Base-by-base conservation (phyloP, 306 rosid species). In the Corylus heterophylla region DNA sequence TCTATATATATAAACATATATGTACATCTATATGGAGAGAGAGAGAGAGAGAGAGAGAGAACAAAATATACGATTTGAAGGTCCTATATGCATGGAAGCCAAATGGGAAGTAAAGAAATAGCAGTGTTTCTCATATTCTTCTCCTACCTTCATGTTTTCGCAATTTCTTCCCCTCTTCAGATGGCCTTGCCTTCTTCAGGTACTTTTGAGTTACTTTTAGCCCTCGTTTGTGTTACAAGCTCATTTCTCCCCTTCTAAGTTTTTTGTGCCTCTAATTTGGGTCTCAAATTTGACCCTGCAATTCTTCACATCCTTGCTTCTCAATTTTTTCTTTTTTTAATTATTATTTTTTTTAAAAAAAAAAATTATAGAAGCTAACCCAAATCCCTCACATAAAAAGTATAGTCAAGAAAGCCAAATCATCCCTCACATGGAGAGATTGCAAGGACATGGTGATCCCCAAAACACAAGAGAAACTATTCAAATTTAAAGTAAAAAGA, bases 151-250 rank as follows among this genome's bases (percentile, higher is more conserved):
- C 14, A 51, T 68, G 13, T 51, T 69, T 64, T 73, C 62, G 80
- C 82, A 9, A 70, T 82, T 55, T 78, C 93, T 22, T 76, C 85
- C 56, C 58, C 83, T 75, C 79, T 73, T 75, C 89, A 45, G 56
- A 79, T 80, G 83, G 76, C 54, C 74, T 80, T 80, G 73, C 54
- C 85, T 79, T 78, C 86, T 80, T 78, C 92, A 85, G 97, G 97
- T 12, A 27, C 74, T 73, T 37, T 16, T 20, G 52, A 62, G 39
- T 75, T 71, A 18, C 3, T 67, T 10, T 14, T 66, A 31, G 56
- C 16, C 56, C 4, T 62, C 17, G 68, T 12, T 29, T 29, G 68
- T 11, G 14, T 59, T 16, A 59, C 17, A 59, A 59, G 25, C 67
- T 59, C 39, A 22, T 10, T 59, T 25, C 44, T 39, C 44, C 44